Percentiles rank a stretch among this genome's conserved stretches.
Conservation (phyloP, 1,139 yeast genomes). For the Ogataea hybrid region DNA sequence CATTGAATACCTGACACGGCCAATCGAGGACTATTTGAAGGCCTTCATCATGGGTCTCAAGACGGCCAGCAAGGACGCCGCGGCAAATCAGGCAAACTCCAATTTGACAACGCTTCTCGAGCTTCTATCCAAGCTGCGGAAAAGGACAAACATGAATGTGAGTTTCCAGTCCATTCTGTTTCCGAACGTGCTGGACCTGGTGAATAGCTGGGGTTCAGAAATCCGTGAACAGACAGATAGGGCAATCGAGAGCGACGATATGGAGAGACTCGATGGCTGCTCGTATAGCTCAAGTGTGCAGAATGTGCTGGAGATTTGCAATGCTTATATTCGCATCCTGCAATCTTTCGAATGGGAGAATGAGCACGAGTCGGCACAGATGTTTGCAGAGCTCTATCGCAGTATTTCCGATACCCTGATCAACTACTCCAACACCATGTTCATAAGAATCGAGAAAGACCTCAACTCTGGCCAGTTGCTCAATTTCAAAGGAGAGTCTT, state of each 20-base stretch:
- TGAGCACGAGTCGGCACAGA: conserved; percentile 22
- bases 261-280: conserved; percentile 25
- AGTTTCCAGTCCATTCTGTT: conserved; percentile 27
- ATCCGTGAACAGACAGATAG: conserved; percentile 21
- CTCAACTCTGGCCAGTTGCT: conserved; percentile 15
- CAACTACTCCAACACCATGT: conserved; percentile 23
- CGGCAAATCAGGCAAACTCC: conserved; percentile 7
- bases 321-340: conserved; percentile 28
- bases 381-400: conserved; percentile 24
- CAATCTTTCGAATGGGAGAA: conserved; percentile 29
- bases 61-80: conserved; percentile 1
- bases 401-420: conserved; percentile 23
- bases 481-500: conserved; percentile 21
- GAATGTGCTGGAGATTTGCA: conserved; percentile 26
- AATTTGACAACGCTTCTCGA: conserved; percentile 24
- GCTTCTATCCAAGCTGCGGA: conserved; percentile 20
- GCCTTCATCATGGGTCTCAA: conserved; percentile 15
- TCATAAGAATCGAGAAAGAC: conserved; percentile 16
- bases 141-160: conserved; percentile 20
- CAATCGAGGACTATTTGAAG: conserved; percentile 17
- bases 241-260: conserved; percentile 22
- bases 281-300: conserved; percentile 27
- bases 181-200: conserved; percentile 22
- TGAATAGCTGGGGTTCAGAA: conserved; percentile 27
- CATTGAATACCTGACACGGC: conserved; percentile 18